Base-by-base conservation (phyloP, 352 stramenopile genomes). In the Peronospora destructor region DNA sequence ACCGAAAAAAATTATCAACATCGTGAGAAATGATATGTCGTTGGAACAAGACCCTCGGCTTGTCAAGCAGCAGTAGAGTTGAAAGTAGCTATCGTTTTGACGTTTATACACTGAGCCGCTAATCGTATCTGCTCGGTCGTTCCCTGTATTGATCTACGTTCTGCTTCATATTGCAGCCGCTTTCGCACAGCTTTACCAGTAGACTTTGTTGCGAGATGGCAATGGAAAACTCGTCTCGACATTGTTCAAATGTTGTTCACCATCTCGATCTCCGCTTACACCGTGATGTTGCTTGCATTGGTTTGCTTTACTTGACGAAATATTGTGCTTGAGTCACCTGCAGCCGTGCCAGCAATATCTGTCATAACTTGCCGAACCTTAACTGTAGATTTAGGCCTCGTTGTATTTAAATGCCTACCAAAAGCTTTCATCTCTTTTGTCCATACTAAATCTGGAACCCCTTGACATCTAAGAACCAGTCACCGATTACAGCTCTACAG, bases 211-310 rank as follows among this genome's bases (percentile, higher is more conserved):
- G 71, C 21, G 74, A 68, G 12, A 91, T 73, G 5, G 68, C 75
- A 21, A 84, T 50, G 59, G 87, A 91, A 50, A 91, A 88, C 21
- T 85, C 73, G 41, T 87, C 75, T 26, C 84, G 71, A 44, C 68
- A 87, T 84, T 44, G 26, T 50, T 52, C 49, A 59, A n/a, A 10
- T 50, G 30, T 46, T 52, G 45, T 12, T 56, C 37, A 6, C 45
- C 42, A 32, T 21, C 34, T 34, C 60, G 60, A 48, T 38, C 34
- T 39, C 36, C 51, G n/a, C 9, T 14, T n/a, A n/a, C 17, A 16
- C 8, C 16, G 6, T 49, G 6, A 5, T 42, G 16, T 49, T 51
- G 45, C 12, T 57, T 47, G 50, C 49, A 21, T 21, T 21, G n/a
- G n/a, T n/a, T n/a, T n/a, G n/a, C n/a, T 35, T 26, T 64, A 83